Base-by-base conservation (phyloP, 768 basidiomycete genomes). In the Sistotremastrum suecicum region DNA sequence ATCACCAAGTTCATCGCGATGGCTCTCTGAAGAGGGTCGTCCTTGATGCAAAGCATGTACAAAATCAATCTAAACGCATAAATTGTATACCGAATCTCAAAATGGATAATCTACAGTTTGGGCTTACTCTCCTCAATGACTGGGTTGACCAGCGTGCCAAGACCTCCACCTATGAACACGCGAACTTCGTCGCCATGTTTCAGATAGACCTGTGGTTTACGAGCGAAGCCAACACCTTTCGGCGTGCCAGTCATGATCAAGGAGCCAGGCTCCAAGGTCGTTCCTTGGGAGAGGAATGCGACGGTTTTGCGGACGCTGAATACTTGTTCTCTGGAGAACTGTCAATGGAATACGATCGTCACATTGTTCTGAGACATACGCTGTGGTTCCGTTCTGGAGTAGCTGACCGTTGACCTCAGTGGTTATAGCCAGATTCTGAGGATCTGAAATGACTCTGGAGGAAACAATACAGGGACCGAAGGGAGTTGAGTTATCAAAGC, bases 191-290 rank as follows among this genome's bases (percentile, higher is more conserved):
- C 87, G 2, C 84, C 85, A 52, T 82, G 62, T 61, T 80, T 79
- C 29, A 91, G 67, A 52, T 74, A 82, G 29, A 80, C 40, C 1
- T 78, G 70, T 1, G 86, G 85, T 41, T 76, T 76, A 60, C 72
- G 76, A 36, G 76, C 78, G 52, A 80, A 88, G 2, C 88, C 88
- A 9, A 88, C 83, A 28, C 85, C 87, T 47, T 80, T 78, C 2
- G 84, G 85, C 34, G 83, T 84, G 4, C 82, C 81, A 1, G 88
- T 91, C 52, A 89, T 70, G 54, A 90, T 89, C 54, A 89, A 67
- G 1, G 83, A 77, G 0, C 88, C 87, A 0, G 83, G 80, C 52
- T 76, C 76, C 12, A 91, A 75, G 0, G 87, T 89, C 5, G 86
- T 89, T 3, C 77, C 84, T 56, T 88, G 83, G 0, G 84, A 87